Evolutionary conservation across 1,139 yeast genomes (phyloP).

Genomic region (Taphrina wiesneri): DNA sequence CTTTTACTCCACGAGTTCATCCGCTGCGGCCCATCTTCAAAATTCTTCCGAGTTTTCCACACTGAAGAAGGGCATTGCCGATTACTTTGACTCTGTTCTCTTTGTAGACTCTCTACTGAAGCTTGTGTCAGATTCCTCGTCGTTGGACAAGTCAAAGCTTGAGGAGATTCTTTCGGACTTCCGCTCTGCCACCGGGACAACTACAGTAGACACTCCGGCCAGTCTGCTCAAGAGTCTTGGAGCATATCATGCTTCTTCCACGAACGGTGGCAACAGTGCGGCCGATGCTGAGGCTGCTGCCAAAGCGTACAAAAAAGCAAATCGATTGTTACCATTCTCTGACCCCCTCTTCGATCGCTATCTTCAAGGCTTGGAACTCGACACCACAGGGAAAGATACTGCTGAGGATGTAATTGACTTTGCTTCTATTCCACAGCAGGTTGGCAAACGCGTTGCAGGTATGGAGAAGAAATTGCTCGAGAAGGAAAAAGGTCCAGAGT

Average conservation of each 20-base stretch:
- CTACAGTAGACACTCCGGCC: background rate
- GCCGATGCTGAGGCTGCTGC: background rate
- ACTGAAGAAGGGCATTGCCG: background rate
- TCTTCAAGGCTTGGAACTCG: conserved; percentile 6
- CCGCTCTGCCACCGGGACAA: background rate
- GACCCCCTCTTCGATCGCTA: conserved; percentile 22
- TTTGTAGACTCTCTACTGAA: background rate
- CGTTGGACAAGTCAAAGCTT: background rate
- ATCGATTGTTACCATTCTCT: conserved; percentile 13
- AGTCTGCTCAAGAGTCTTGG: conserved; percentile 2
- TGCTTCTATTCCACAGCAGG: conserved; percentile 23
- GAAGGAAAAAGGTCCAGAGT: conserved; percentile 30
- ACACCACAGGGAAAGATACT: conserved; percentile 15
- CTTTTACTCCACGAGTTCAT: conserved; percentile 7
- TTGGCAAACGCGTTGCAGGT: conserved; percentile 29
- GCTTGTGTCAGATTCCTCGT: background rate
- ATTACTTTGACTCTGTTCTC: conserved; percentile 1
- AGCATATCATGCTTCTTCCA: background rate
- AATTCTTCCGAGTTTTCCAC: background rate
- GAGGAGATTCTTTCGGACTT: background rate
- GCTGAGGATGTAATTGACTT: conserved; percentile 14
- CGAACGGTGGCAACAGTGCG: background rate
- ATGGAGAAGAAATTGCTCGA: conserved; percentile 32
- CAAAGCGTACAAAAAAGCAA: conserved; percentile 6
- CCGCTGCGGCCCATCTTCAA: background rate